Percentiles rank a stretch among this genome's conserved stretches.
Conservation (phyloP, 805 yeast genomes). For the Lachancea thermotolerans region DNA sequence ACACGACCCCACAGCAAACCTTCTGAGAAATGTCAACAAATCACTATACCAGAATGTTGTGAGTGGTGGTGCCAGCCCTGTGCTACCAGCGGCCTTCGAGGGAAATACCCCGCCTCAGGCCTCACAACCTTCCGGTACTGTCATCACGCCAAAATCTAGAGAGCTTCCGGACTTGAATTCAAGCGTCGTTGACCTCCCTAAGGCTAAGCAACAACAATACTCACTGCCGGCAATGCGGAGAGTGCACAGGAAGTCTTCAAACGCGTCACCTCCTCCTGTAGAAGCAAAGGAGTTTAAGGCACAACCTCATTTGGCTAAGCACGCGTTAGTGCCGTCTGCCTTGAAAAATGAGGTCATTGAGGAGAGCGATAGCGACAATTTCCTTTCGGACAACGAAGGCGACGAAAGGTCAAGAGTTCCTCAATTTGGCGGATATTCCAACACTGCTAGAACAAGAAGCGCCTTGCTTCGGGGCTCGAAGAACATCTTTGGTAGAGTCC, state of each 20-base stretch:
- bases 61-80: slow-evolving; percentile 11
- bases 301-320: neutral
- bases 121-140: slow-evolving; percentile 19
- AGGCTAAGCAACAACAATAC: slow-evolving; percentile 22
- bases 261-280: slow-evolving; percentile 3
- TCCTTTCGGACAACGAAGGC: slow-evolving; percentile 25
- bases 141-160: slow-evolving; percentile 32
- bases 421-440: slow-evolving; percentile 69
- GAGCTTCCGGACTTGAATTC: slow-evolving; percentile 26
- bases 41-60: slow-evolving; percentile 23
- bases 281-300: neutral
- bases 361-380: slow-evolving; percentile 14
- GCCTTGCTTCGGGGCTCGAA: slow-evolving; percentile 33
- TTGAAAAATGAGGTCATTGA: slow-evolving; percentile 5
- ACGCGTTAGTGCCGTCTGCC: slow-evolving; percentile 1
- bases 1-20: slow-evolving; percentile 21
- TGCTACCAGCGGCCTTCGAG: slow-evolving; percentile 18
- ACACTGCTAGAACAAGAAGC: slow-evolving; percentile 43
- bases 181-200: slow-evolving; percentile 27
- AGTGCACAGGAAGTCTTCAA: slow-evolving; percentile 18
- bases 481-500: slow-evolving; percentile 42
- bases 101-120: slow-evolving; percentile 12
- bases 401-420: slow-evolving; percentile 23
- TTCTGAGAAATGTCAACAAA: slow-evolving; percentile 25
- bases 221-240: slow-evolving; percentile 31